Percentiles rank a stretch among this genome's conserved stretches.
These are phyloP conservation scores for Nicotiana attenuata DNA, from an alignment of 257 asterid species.

Conservation along the genomic window DNA sequence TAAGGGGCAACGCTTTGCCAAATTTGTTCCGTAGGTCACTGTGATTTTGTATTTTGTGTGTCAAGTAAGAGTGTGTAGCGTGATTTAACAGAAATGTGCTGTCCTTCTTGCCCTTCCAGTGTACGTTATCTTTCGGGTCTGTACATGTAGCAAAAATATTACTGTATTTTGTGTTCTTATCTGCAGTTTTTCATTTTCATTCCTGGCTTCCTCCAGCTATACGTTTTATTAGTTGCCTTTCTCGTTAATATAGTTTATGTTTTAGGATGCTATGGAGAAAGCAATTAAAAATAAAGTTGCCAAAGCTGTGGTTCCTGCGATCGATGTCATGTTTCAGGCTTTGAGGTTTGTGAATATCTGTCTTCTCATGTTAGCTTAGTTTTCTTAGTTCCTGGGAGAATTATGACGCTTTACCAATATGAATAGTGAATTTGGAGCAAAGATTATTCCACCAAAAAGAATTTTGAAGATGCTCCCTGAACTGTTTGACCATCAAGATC, in stretches of 20 bases:
- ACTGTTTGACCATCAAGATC: conserved; percentile 99
- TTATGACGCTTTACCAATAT: conserved; percentile 27
- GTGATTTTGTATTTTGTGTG: too few species aligned
- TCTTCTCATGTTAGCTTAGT: conserved; percentile 1
- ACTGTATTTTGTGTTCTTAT: not conserved
- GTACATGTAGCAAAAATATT: too few species aligned
- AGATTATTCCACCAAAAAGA: conserved; percentile 93
- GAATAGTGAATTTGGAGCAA: conserved; percentile 92
- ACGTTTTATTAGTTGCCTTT: not conserved
- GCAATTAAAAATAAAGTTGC: conserved; percentile 97
- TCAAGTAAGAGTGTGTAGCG: too few species aligned
- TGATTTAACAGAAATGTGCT: too few species aligned
- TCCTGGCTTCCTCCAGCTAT: not conserved
- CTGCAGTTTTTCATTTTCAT: not conserved
- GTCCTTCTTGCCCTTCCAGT: too few species aligned
- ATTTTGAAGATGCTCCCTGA: conserved; percentile 99
- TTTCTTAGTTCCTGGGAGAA: conserved; percentile 14
- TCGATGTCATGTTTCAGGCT: conserved; percentile 99
- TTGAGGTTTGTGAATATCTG: conserved; percentile 54
- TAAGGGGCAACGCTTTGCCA: too few species aligned
- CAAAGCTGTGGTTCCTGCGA: conserved; percentile 97
- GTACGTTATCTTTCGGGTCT: too few species aligned
- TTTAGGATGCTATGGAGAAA: conserved; percentile 98
- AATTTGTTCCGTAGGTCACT: too few species aligned
- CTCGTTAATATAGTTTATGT: conserved; percentile 11